Evolutionary conservation across 2,329 filamentous ascomycete species (phyloP).

Genomic region (Canariomyces notabilis): DNA sequence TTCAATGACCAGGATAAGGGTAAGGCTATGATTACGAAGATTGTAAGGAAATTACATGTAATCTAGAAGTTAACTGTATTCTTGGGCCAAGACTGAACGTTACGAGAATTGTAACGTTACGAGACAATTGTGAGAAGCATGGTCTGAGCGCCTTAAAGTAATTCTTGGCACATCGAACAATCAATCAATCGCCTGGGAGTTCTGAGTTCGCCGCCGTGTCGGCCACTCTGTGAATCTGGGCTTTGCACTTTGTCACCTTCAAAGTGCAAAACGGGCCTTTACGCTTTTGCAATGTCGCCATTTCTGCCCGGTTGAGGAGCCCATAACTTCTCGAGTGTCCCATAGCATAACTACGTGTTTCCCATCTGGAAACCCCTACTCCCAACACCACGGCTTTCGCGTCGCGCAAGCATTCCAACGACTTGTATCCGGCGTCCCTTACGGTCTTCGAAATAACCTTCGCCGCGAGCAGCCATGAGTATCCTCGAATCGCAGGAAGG

Average conservation of each 20-base stretch:
- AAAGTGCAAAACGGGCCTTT: slow-evolving; percentile 1
- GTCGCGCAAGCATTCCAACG: background rate
- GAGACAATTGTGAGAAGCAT: background rate
- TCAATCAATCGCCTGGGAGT: no score
- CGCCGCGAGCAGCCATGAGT: slow-evolving; percentile 22
- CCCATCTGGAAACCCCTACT: background rate
- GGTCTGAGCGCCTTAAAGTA: slow-evolving; percentile 12
- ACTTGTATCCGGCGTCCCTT: background rate
- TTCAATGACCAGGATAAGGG: no score
- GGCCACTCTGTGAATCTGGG: no score
- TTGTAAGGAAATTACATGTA: no score
- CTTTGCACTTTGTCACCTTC: no score
- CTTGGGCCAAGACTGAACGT: no score
- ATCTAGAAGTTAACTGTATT: no score
- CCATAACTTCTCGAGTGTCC: slow-evolving; percentile 2
- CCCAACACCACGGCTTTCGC: background rate
- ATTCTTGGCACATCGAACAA: slow-evolving; percentile 3
- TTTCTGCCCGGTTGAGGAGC: slow-evolving; percentile 16
- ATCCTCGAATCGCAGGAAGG: slow-evolving; percentile 17
- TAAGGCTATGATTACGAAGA: no score
- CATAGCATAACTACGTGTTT: background rate
- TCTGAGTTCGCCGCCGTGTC: background rate
- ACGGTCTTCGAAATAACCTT: background rate
- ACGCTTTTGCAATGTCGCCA: slow-evolving; percentile 12
- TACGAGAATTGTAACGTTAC: no score